These are phyloP conservation scores for Plasmodium gonderi DNA, from an alignment of 169 alveolate genomes.

Conservation along the genomic window DNA sequence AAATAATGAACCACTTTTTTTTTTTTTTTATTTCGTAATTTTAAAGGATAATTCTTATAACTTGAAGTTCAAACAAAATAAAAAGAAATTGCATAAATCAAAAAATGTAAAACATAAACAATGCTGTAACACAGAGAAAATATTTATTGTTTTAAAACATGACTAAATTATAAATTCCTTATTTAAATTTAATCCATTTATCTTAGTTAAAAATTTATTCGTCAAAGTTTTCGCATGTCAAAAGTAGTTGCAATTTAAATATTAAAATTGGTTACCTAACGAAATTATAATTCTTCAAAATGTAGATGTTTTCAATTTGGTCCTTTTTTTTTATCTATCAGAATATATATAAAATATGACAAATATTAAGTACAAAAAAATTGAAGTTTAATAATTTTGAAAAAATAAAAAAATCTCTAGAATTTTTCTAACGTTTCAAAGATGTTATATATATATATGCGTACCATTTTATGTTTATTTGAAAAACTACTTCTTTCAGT, in stretches of 20 bases:
- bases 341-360: background rate
- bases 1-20: background rate
- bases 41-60: background rate
- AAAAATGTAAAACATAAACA: background rate
- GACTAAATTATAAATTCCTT: background rate
- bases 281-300: background rate
- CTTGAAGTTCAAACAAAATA: background rate
- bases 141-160: too few relatives aligned
- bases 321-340: background rate
- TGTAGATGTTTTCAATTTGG: background rate
- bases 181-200: background rate
- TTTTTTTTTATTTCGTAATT: too few relatives aligned
- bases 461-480: background rate
- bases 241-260: background rate
- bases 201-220: background rate
- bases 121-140: background rate
- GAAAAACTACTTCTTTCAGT: background rate
- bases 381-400: too few relatives aligned
- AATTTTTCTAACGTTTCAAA: background rate
- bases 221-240: background rate
- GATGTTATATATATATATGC: background rate
- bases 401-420: background rate
- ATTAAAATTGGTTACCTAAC: background rate
- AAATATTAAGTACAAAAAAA: background rate
- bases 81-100: background rate